These are phyloP conservation scores for Phytophthora pisi DNA, from an alignment of 352 stramenopile species.

Conservation along the genomic window DNA sequence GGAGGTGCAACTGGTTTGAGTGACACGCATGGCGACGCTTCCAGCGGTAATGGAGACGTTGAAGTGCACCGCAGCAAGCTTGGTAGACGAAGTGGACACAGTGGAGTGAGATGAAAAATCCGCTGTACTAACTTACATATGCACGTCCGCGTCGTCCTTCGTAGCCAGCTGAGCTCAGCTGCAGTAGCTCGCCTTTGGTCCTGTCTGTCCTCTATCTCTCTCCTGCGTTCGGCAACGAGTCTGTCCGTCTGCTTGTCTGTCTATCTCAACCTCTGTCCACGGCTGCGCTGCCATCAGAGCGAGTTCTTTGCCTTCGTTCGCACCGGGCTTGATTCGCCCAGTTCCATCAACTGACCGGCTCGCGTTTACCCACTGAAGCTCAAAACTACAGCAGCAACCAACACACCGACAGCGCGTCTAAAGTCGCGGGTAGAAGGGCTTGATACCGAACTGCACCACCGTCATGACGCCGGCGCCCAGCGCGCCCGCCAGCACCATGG, in stretches of 20 bases:
- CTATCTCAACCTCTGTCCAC: too few species aligned
- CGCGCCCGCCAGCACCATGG: slow-evolving; percentile 83
- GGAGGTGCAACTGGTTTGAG: not conserved
- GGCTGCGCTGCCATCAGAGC: slow-evolving; percentile 3
- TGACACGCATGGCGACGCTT: not conserved
- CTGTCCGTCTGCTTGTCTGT: too few species aligned
- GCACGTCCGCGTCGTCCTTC: slow-evolving; percentile 25
- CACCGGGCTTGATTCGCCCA: slow-evolving; percentile 1
- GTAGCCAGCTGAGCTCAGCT: slow-evolving; percentile 4
- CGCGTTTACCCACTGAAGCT: slow-evolving; percentile 7
- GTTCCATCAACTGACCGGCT: not conserved
- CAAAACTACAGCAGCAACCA: slow-evolving; percentile 19
- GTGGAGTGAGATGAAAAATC: slow-evolving; percentile 20
- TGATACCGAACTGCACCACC: slow-evolving; percentile 85
- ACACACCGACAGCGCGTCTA: slow-evolving; percentile 40
- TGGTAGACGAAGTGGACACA: not conserved
- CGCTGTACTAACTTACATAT: slow-evolving; percentile 47
- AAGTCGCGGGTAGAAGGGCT: slow-evolving; percentile 82
- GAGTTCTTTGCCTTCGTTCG: not conserved
- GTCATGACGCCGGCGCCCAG: slow-evolving; percentile 84
- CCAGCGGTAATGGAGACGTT: too few species aligned
- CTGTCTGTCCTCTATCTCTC: slow-evolving; percentile 16
- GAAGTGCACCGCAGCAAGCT: too few species aligned
- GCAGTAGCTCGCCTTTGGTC: slow-evolving; percentile 7
- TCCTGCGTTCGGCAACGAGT: not conserved